These are phyloP conservation scores for Kwoniella shandongensis DNA, from an alignment of 768 basidiomycete species.

Conservation along the genomic window DNA sequence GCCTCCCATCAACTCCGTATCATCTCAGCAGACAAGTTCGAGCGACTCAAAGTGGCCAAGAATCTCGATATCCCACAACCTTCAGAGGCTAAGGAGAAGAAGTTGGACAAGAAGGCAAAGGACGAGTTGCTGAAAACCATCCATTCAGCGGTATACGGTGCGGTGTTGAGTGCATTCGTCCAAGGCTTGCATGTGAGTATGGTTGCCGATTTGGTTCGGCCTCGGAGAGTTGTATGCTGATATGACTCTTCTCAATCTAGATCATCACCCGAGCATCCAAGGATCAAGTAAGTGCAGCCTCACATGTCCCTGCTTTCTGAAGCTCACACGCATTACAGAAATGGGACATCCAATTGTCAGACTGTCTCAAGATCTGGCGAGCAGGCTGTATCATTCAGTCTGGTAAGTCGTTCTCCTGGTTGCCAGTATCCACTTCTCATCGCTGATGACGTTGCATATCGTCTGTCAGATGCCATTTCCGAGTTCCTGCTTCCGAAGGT, in stretches of 20 bases:
- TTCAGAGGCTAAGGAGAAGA: slow-evolving; percentile 8
- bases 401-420: slow-evolving; percentile 19
- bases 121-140: slow-evolving; percentile 40
- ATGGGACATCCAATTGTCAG: slow-evolving; percentile 43
- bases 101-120: slow-evolving; percentile 18
- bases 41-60: slow-evolving; percentile 42
- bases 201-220: too few relatives aligned
- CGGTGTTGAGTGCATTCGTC: slow-evolving; percentile 48
- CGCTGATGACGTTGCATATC: neutral
- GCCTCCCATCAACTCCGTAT: slow-evolving; percentile 52
- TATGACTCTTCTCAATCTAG: slow-evolving; percentile 17
- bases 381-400: slow-evolving; percentile 53
- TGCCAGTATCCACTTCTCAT: too few relatives aligned
- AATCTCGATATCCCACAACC: slow-evolving; percentile 47
- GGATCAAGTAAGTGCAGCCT: slow-evolving; percentile 27
- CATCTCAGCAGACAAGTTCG: slow-evolving; percentile 46
- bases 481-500: slow-evolving; percentile 39
- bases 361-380: slow-evolving; percentile 49
- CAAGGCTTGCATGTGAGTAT: slow-evolving; percentile 49
- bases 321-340: slow-evolving; percentile 14
- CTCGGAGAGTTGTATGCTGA: neutral
- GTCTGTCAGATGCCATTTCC: slow-evolving; percentile 28
- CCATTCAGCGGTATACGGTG: slow-evolving; percentile 47
- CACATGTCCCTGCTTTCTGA: neutral
- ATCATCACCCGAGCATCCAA: slow-evolving; percentile 48